phyloP scores from a whole-genome alignment of 1,284 basidiomycete species.

The Ustilago shanxiensis region DNA sequence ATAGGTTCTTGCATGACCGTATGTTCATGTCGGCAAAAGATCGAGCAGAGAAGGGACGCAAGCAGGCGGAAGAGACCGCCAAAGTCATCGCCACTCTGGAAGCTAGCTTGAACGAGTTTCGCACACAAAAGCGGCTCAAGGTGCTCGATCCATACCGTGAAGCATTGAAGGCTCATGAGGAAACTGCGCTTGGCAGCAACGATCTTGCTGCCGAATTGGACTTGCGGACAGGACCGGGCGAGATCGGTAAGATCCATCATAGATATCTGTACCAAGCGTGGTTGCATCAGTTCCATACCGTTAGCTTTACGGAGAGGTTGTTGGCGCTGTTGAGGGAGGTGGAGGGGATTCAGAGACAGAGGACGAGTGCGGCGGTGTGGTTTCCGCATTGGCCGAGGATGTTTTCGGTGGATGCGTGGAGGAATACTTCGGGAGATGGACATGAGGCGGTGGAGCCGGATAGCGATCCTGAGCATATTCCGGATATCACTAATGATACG shows the following conservation, averaged over 20 bases:
- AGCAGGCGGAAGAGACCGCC: slow-evolving; percentile 35
- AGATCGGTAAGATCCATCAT: slow-evolving; percentile 62
- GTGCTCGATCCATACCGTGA: slow-evolving; percentile 76
- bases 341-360: slow-evolving; percentile 75
- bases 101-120: slow-evolving; percentile 73
- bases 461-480: slow-evolving; percentile 47
- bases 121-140: slow-evolving; percentile 73
- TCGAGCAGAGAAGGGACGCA: slow-evolving; percentile 21
- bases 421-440: slow-evolving; percentile 52
- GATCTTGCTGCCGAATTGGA: slow-evolving; percentile 35
- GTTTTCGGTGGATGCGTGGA: slow-evolving; percentile 73
- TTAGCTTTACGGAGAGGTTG: slow-evolving; percentile 46
- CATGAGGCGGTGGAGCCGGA: slow-evolving; percentile 42
- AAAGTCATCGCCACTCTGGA: slow-evolving; percentile 72
- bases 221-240: slow-evolving; percentile 33
- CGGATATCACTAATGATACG: slow-evolving; percentile 36
- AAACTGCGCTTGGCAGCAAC: slow-evolving; percentile 8
- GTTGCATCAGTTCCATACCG: slow-evolving; percentile 77
- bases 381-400: slow-evolving; percentile 74
- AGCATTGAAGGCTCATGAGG: slow-evolving; percentile 24
- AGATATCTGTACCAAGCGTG: slow-evolving; percentile 75
- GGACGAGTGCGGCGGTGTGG: slow-evolving; percentile 77
- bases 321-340: slow-evolving; percentile 75
- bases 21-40: slow-evolving; percentile 26
- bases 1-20: slow-evolving; percentile 31